Evolutionary conservation across 352 stramenopile genomes (phyloP).

Genomic region (Phytopythium montanum): DNA sequence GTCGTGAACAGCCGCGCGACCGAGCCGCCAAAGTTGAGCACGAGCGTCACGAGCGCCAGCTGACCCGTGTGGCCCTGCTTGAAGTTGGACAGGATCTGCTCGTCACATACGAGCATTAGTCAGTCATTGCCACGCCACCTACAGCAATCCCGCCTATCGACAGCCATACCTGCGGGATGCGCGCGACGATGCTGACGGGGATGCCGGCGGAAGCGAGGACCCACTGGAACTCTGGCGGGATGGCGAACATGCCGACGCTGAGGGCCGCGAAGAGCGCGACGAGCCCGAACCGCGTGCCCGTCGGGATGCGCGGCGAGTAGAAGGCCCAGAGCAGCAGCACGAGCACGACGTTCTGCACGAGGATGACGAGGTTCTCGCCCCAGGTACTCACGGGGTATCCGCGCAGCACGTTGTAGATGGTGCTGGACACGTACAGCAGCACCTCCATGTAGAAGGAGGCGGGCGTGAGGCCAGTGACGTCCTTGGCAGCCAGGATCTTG

Average conservation of each 20-base stretch:
- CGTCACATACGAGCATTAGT: not conserved
- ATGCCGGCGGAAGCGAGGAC: conserved; percentile 68
- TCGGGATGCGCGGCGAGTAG: conserved; percentile 51
- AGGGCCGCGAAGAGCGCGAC: conserved; percentile 44
- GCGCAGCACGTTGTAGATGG: conserved; percentile 81
- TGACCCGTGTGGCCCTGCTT: conserved; percentile 89
- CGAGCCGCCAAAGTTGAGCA: conserved; percentile 81
- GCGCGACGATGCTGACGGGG: conserved; percentile 72
- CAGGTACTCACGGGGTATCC: conserved; percentile 86
- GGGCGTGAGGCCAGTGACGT: conserved; percentile 82
- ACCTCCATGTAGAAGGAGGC: conserved; percentile 89
- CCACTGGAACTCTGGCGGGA: conserved; percentile 74
- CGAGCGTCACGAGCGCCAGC: conserved; percentile 79
- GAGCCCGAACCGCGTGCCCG: conserved; percentile 43
- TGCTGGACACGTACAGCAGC: conserved; percentile 75
- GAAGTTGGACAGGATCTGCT: conserved; percentile 83
- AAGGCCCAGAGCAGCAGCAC: conserved; percentile 81
- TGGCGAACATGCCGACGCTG: conserved; percentile 49
- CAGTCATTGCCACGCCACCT: not conserved
- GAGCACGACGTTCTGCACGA: conserved; percentile 82
- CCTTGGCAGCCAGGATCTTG: conserved; percentile 78
- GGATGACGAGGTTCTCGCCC: conserved; percentile 83
- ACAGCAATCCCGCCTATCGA: not conserved
- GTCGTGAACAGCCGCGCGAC: conserved; percentile 86
- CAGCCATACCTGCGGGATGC: conserved; percentile 63